Evolutionary conservation across 352 stramenopile genomes (phyloP).

Genomic region (Phytopythium vexans): DNA sequence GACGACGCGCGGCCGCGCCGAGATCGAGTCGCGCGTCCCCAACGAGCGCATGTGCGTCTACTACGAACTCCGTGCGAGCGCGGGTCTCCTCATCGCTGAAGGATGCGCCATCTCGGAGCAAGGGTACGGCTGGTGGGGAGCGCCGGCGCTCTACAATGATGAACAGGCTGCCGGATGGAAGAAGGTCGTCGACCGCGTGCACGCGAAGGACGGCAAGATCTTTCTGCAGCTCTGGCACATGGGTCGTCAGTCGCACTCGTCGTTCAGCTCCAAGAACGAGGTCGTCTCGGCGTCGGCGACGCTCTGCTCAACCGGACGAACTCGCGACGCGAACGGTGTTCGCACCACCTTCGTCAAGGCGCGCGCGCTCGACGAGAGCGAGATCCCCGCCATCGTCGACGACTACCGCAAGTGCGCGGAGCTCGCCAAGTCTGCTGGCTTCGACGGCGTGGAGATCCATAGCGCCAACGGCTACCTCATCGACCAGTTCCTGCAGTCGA

Average conservation of each 20-base stretch:
- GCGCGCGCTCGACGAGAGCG: slow-evolving; percentile 17
- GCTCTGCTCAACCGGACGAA: slow-evolving; percentile 16
- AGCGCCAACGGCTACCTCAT: slow-evolving; percentile 88
- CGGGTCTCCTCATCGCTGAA: slow-evolving; percentile 46
- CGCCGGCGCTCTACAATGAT: slow-evolving; percentile 36
- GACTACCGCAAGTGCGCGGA: slow-evolving; percentile 68
- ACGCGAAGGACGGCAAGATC: slow-evolving; percentile 71
- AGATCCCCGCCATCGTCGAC: slow-evolving; percentile 51
- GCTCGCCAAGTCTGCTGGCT: slow-evolving; percentile 70
- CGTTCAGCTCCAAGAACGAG: too few relatives aligned
- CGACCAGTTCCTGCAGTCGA: slow-evolving; percentile 46
- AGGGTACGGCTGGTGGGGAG: slow-evolving; percentile 22
- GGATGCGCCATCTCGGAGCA: slow-evolving; percentile 29
- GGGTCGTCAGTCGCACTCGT: slow-evolving; percentile 54
- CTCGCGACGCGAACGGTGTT: slow-evolving; percentile 14
- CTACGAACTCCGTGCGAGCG: slow-evolving; percentile 31
- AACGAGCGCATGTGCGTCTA: slow-evolving; percentile 24
- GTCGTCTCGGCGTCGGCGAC: slow-evolving; percentile 31
- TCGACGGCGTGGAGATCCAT: slow-evolving; percentile 42
- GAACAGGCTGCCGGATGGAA: slow-evolving; percentile 44
- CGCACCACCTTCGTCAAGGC: slow-evolving; percentile 13
- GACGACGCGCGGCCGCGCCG: slow-evolving; percentile 20
- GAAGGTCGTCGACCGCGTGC: slow-evolving; percentile 51
- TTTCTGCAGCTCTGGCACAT: slow-evolving; percentile 85
- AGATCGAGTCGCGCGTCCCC: slow-evolving; percentile 15